phyloP scores from a whole-genome alignment of 1,139 yeast species.

The Yamadazyma pseudoaaseri region DNA sequence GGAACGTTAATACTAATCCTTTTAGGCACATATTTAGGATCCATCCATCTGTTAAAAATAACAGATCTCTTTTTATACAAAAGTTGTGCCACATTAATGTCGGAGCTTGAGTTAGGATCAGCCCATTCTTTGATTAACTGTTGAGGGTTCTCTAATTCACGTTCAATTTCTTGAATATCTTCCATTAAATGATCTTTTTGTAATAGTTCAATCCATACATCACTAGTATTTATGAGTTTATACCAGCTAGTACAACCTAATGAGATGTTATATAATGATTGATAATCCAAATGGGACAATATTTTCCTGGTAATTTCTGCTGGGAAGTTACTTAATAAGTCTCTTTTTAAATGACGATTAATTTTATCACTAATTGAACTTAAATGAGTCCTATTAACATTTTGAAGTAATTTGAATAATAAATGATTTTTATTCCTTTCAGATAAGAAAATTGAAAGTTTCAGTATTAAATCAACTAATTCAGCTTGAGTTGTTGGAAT shows the following conservation, averaged over 20 bases:
- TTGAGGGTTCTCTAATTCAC: constrained; percentile 31
- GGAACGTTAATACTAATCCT: constrained; percentile 56
- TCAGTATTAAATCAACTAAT: constrained; percentile 34
- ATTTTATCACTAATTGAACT: constrained; percentile 65
- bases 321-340: constrained; percentile 70
- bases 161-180: constrained; percentile 28
- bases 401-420: constrained; percentile 63
- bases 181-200: constrained; percentile 51
- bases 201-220: constrained; percentile 59
- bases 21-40: constrained; percentile 67
- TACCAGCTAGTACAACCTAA: constrained; percentile 74
- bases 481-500: constrained; percentile 42
- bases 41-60: constrained; percentile 81
- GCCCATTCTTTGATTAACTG: constrained; percentile 36
- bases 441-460: constrained; percentile 34
- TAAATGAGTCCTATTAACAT: constrained; percentile 64
- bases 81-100: constrained; percentile 44
- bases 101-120: constrained; percentile 13
- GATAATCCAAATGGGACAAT: constrained; percentile 63
- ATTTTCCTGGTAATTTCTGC: constrained; percentile 71
- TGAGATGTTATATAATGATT: constrained; percentile 60
- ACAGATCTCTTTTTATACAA: constrained; percentile 65
- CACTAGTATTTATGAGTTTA: constrained; percentile 55
- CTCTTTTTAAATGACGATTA: constrained; percentile 64
- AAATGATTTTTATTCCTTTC: constrained; percentile 43